These are phyloP conservation scores for Pythium vanterpoolii DNA, from an alignment of 352 stramenopile species.

Conservation along the genomic window DNA sequence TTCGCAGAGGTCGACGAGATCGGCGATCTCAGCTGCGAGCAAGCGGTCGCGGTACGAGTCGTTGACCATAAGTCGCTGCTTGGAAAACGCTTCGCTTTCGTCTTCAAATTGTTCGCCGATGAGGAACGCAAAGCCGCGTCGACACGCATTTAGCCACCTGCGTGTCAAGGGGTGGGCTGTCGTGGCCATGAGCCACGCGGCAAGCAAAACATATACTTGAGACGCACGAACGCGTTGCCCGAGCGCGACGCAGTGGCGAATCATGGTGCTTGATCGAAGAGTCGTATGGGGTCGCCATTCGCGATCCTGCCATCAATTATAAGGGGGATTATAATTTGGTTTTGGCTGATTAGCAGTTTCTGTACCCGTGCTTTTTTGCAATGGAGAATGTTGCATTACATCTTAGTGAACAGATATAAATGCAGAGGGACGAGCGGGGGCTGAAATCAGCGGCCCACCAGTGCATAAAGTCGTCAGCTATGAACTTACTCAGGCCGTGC, in stretches of 20 bases:
- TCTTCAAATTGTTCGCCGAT: conserved; percentile 45
- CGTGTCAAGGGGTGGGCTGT: conserved; percentile 22
- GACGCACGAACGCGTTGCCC: neutral
- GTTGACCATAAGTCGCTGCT: conserved; percentile 42
- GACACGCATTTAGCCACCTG: conserved; percentile 20
- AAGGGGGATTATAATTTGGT: no score
- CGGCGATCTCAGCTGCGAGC: conserved; percentile 51
- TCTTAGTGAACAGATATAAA: no score
- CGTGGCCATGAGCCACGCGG: conserved; percentile 3
- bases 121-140: conserved; percentile 31
- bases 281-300: no score
- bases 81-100: conserved; percentile 43
- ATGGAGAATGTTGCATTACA: no score
- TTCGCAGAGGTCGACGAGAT: conserved; percentile 53
- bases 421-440: no score
- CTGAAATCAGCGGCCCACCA: no score
- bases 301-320: no score
- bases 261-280: neutral
- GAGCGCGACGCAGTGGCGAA: neutral
- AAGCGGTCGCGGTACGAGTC: conserved; percentile 64
- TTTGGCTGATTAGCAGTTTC: no score
- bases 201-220: neutral
- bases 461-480: no score
- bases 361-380: no score
- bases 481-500: no score